Evolutionary conservation across 768 basidiomycete genomes (phyloP), one percentile per base, ranked within the genome.

Genomic region (Pilatotrama ljubarskyi): DNA sequence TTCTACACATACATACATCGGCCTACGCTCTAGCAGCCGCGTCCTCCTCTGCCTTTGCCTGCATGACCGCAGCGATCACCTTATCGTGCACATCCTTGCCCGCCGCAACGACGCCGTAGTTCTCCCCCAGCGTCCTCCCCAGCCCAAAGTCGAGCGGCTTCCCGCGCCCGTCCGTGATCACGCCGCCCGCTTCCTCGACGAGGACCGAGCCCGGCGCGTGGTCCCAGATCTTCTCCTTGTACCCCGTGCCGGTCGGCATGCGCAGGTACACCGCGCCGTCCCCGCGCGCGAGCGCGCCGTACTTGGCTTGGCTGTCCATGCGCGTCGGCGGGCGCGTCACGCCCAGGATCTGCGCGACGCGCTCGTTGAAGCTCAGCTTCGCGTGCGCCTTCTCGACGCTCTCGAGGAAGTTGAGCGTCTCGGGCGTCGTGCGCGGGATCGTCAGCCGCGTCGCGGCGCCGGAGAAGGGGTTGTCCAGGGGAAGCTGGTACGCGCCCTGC

Each of bases 271-370:
- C 83, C 1, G 86, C 87, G 0, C 94, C 95, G 55, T 96, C 90
- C 0, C 95, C 94, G 41, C 95, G 78, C 5, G 87, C 85, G 14
- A 98, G 82, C 68, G 87, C 86, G 29, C 88, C 85, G 66, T 98
- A 98, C 75, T 98, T 99, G 1, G 95, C 94, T 73, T 98, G 95
- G 70, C 90, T 92, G 72, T 98, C 96, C 95, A 98, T 97, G 18
- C 93, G 80, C 15, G 86, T 78, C 9, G 91, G 86, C 0, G 81
- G 70, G 1, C 82, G 76, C 17, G 85, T 84, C 55, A 97, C 81
- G 1, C 81, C 81, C 24, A 98, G 77, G 5, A 87, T 66, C 32
- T 80, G 68, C 0, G 90, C 85, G 36, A 98, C 88, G 20, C 80
- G 80, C 35, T 84, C 84, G 69, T 90, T 94, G 73, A 93, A 89